phyloP scores from a whole-genome alignment of 768 basidiomycete species.

The Kwoniella shandongensis region DNA sequence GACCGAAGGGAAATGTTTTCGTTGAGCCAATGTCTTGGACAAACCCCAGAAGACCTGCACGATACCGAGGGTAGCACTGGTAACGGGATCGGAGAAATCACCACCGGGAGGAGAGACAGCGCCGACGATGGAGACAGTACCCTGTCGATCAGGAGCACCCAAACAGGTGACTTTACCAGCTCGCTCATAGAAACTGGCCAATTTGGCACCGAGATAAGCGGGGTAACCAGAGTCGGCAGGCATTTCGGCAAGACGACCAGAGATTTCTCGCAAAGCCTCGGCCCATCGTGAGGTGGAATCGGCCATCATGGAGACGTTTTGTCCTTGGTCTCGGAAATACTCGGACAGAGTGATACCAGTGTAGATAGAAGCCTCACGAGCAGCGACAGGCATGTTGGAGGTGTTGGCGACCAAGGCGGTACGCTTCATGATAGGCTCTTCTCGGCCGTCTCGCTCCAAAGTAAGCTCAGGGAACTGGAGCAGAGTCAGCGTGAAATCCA shows the following conservation, averaged over 20 bases:
- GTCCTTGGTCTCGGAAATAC: conserved; percentile 99
- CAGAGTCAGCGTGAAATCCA: conserved; percentile 26
- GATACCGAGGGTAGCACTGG: conserved; percentile 93
- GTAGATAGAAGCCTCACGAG: conserved; percentile 98
- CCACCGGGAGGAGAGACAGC: conserved; percentile 99
- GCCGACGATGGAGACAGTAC: conserved; percentile 97
- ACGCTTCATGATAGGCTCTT: conserved; percentile 99
- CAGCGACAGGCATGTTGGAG: conserved; percentile 99
- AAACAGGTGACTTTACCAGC: conserved; percentile 93
- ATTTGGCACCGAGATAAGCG: conserved; percentile 90
- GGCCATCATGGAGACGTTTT: conserved; percentile 98
- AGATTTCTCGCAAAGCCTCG: conserved; percentile 97
- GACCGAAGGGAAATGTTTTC: conserved; percentile 98
- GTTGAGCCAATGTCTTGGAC: conserved; percentile 97
- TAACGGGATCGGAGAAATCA: conserved; percentile 98
- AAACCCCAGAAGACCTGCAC: conserved; percentile 99
- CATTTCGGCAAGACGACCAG: conserved; percentile 98
- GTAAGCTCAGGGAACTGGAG: conserved; percentile 74
- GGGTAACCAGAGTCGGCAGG: conserved; percentile 99
- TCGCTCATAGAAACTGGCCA: conserved; percentile 97
- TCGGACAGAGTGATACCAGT: conserved; percentile 98
- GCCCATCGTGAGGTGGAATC: conserved; percentile 99
- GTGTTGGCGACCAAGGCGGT: conserved; percentile 98
- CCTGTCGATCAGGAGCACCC: conserved; percentile 80
- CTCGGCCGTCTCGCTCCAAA: conserved; percentile 82